phyloP scores from a whole-genome alignment of 2,329 filamentous ascomycete genomes.

The Pseudogymnoascus sp. region DNA sequence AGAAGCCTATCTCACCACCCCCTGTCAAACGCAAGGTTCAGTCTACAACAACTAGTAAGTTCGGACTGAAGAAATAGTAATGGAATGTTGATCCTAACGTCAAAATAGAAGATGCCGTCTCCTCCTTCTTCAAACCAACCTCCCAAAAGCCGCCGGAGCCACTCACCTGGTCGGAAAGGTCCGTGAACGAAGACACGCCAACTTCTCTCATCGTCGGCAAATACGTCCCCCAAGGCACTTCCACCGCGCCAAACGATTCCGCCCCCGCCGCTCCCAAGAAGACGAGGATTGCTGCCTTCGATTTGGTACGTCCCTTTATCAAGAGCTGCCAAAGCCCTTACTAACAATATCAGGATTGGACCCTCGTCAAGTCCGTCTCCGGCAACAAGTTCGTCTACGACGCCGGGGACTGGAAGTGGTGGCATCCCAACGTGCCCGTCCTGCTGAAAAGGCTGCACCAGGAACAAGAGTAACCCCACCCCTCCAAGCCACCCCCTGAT shows the following conservation, averaged over 20 bases:
- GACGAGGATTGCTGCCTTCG: conserved; percentile 62
- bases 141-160: conserved; percentile 78
- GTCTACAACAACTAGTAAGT: conserved; percentile 29
- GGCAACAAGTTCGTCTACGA: conserved; percentile 69
- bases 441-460: conserved; percentile 58
- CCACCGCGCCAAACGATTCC: conserved; percentile 15
- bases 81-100: conserved; percentile 12
- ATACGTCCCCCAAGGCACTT: conserved; percentile 44
- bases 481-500: conserved; percentile 12
- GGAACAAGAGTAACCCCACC: conserved; percentile 51
- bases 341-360: conserved; percentile 59
- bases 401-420: conserved; percentile 89
- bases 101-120: conserved; percentile 56
- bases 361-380: conserved; percentile 70
- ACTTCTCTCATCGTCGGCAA: conserved; percentile 66
- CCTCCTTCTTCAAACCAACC: conserved; percentile 78
- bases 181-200: conserved; percentile 40
- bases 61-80: not conserved
- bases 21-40: conserved; percentile 28
- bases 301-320: conserved; percentile 41
- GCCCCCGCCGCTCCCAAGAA: conserved; percentile 14
- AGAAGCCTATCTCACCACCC: conserved; percentile 26
- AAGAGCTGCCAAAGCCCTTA: not conserved
- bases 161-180: conserved; percentile 62
- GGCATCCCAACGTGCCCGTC: conserved; percentile 62